phyloP scores from a whole-genome alignment of 805 yeast species.

The Starmerella riodocensis region DNA sequence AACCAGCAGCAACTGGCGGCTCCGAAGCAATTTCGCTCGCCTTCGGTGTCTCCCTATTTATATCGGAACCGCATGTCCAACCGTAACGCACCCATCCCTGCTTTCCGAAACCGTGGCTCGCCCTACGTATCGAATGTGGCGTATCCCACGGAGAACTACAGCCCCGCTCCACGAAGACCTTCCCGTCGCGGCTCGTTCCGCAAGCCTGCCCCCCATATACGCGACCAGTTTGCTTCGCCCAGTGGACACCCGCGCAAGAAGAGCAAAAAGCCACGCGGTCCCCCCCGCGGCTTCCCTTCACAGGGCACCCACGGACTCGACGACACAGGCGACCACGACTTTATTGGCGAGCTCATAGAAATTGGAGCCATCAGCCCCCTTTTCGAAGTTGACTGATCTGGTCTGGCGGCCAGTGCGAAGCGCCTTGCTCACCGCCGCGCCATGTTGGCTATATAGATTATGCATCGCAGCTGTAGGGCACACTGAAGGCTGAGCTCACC shows the following conservation, averaged over 20 bases:
- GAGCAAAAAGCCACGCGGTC: constrained; percentile 1
- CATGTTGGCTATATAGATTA: no score
- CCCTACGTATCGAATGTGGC: constrained; percentile 16
- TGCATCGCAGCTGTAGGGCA: no score
- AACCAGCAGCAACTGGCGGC: background rate
- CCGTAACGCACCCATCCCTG: constrained; percentile 58
- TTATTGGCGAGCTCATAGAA: constrained; percentile 28
- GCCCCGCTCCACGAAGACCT: constrained; percentile 15
- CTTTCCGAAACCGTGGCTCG: constrained; percentile 72
- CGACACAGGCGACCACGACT: constrained; percentile 20
- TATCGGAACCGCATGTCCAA: constrained; percentile 28
- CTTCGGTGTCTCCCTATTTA: constrained; percentile 22
- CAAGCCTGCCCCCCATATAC: constrained; percentile 12
- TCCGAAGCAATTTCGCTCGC: constrained; percentile 9
- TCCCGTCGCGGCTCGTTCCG: constrained; percentile 18
- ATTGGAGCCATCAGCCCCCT: constrained; percentile 28
- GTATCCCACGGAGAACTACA: constrained; percentile 11
- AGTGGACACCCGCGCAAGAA: constrained; percentile 18
- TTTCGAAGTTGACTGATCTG: constrained; percentile 3
- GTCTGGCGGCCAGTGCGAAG: no score
- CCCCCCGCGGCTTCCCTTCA: background rate
- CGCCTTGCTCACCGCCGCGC: no score
- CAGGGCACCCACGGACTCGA: background rate
- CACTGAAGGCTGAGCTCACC: no score
- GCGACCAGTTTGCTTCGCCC: constrained; percentile 25